Evolutionary conservation across 106 monocot species (phyloP).

Genomic region (Apostasia shenzhenica): DNA sequence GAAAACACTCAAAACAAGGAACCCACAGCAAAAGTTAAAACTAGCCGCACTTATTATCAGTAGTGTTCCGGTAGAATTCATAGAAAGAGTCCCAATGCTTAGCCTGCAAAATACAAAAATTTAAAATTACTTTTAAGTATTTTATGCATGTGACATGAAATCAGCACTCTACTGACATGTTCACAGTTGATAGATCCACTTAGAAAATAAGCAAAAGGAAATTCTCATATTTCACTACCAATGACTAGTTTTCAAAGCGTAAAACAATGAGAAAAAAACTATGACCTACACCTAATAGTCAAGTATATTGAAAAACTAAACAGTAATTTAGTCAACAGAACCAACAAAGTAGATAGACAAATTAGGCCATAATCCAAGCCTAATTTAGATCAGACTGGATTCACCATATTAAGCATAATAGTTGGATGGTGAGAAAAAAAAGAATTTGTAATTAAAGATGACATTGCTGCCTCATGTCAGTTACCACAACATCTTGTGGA

Average conservation of each 20-base stretch:
- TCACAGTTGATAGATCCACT: background rate
- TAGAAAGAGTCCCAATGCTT: conserved; percentile 96
- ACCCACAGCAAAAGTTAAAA: conserved; percentile 4
- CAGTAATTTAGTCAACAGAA: too few species aligned
- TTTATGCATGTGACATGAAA: background rate
- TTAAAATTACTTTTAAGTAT: background rate
- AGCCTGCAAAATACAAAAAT: conserved; percentile 39
- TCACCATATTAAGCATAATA: background rate
- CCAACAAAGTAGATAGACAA: too few species aligned
- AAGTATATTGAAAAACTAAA: too few species aligned
- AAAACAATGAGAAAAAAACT: background rate
- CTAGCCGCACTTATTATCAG: conserved; percentile 80
- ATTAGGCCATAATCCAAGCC: too few species aligned
- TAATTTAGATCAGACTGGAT: too few species aligned
- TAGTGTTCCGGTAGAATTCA: conserved; percentile 90
- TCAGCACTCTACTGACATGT: background rate
- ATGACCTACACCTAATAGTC: too few species aligned
- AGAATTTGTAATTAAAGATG: too few species aligned
- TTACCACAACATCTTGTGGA: too few species aligned
- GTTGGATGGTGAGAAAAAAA: too few species aligned
- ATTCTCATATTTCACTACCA: too few species aligned
- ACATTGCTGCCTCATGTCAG: too few species aligned
- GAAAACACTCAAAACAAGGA: background rate
- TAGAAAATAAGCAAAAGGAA: background rate
- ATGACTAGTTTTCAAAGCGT: background rate